Conservation (phyloP, 441 rosid genomes). For the Brassica hybrid region DNA sequence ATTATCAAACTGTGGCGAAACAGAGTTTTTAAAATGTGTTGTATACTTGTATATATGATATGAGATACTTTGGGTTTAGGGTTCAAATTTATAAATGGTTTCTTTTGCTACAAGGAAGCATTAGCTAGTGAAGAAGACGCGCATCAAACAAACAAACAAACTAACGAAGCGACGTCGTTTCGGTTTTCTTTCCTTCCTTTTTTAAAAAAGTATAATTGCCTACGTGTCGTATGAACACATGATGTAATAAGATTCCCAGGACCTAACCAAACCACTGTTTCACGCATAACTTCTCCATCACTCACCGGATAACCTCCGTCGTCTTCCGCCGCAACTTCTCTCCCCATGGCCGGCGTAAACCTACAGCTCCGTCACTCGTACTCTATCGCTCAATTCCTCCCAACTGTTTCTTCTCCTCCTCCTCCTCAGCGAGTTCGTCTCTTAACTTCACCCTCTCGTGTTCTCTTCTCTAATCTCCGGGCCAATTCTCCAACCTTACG, state of each 20-base stretch:
- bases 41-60: too few species aligned
- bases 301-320: constrained; percentile 40
- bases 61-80: too few species aligned
- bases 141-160: neutral
- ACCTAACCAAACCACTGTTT: too few species aligned
- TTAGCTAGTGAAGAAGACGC: neutral
- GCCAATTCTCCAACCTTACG: constrained; percentile 29
- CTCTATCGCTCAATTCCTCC: constrained; percentile 35
- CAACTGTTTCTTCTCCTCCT: constrained; percentile 27
- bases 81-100: neutral
- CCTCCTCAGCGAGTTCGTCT: constrained; percentile 29
- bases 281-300: constrained; percentile 12
- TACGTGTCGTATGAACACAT: constrained; percentile 36
- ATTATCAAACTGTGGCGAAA: too few species aligned
- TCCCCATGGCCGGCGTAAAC: constrained; percentile 42
- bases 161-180: constrained; percentile 4
- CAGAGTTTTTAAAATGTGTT: too few species aligned
- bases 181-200: neutral
- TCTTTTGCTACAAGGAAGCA: constrained; percentile 32
- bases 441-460: constrained; percentile 34
- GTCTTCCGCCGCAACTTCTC: constrained; percentile 35
- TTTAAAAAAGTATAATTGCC: neutral
- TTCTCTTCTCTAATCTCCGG: constrained; percentile 35
- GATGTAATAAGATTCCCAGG: neutral
- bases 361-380: constrained; percentile 39